These are phyloP conservation scores for Candida frijolesensis DNA, from an alignment of 1,139 yeast genomes.

Conservation along the genomic window DNA sequence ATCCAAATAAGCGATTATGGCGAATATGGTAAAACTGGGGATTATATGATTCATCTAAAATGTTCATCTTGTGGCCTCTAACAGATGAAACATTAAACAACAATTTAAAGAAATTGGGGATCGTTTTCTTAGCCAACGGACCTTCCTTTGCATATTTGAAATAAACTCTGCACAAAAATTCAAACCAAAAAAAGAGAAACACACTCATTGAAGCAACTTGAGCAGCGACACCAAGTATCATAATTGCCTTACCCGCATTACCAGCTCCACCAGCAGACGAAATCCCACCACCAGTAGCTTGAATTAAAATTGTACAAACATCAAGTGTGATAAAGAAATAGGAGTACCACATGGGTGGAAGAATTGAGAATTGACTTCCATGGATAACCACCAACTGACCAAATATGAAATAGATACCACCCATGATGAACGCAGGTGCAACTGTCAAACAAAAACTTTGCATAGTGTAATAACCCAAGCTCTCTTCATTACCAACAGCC, in stretches of 20 bases:
- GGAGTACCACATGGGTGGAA: slow-evolving; percentile 75
- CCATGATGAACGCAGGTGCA: slow-evolving; percentile 89
- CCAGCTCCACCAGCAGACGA: slow-evolving; percentile 59
- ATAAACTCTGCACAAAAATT: slow-evolving; percentile 49
- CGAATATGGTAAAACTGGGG: slow-evolving; percentile 44
- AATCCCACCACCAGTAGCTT: slow-evolving; percentile 77
- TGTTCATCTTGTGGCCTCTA: slow-evolving; percentile 17
- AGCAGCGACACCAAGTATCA: slow-evolving; percentile 80
- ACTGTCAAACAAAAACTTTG: slow-evolving; percentile 73
- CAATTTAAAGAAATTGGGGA: slow-evolving; percentile 29
- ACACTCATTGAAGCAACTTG: slow-evolving; percentile 76
- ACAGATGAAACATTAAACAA: slow-evolving; percentile 23
- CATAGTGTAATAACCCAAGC: slow-evolving; percentile 50
- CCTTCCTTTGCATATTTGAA: slow-evolving; percentile 13
- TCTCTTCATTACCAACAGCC: slow-evolving; percentile 36
- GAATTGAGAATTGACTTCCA: slow-evolving; percentile 59
- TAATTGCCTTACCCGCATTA: slow-evolving; percentile 62
- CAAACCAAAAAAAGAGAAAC: slow-evolving; percentile 58
- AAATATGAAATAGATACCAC: slow-evolving; percentile 74
- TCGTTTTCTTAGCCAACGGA: slow-evolving; percentile 26
- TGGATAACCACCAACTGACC: slow-evolving; percentile 71
- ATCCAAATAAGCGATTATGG: slow-evolving; percentile 36
- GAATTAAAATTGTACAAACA: slow-evolving; percentile 67
- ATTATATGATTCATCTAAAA: slow-evolving; percentile 34
- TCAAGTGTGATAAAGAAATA: slow-evolving; percentile 68